A percentile compares a stretch with the other conserved stretches of the same genome.
Evolutionary conservation across 352 stramenopile species (phyloP).

Genomic region (Phytophthora vignae): DNA sequence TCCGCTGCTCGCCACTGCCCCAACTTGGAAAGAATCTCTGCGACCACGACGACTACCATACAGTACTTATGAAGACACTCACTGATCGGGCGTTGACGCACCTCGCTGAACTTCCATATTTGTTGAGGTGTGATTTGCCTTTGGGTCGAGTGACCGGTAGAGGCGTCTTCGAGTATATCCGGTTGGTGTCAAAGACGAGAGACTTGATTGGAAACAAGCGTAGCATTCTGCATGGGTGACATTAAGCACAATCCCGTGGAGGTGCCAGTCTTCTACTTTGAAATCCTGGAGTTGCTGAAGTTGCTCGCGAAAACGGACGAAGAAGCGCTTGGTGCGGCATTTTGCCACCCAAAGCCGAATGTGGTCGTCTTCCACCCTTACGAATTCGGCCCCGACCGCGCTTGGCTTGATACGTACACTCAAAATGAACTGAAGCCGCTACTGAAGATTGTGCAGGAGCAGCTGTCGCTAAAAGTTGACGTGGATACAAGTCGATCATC

Average conservation of each 20-base stretch:
- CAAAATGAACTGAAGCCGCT: neutral
- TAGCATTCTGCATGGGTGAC: neutral
- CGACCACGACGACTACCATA: neutral
- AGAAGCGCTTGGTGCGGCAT: neutral
- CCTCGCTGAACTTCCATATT: neutral
- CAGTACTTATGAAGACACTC: neutral
- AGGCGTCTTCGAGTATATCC: conserved; percentile 1
- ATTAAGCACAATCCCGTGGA: neutral
- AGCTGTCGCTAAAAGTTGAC: neutral
- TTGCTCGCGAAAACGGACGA: conserved; percentile 2
- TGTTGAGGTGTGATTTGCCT: neutral
- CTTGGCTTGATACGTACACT: neutral
- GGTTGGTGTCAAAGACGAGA: neutral
- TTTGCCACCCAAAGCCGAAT: neutral
- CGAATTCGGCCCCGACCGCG: neutral
- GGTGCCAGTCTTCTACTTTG: neutral
- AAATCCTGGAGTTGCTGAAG: neutral
- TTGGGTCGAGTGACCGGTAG: conserved; percentile 1
- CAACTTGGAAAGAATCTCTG: neutral
- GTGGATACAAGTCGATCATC: neutral
- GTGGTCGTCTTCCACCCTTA: neutral
- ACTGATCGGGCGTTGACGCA: neutral
- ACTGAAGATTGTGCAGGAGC: neutral
- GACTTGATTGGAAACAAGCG: neutral
- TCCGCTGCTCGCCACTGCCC: neutral